Percentiles rank a stretch among this genome's conserved stretches.
These are phyloP conservation scores for Inonotus hispidus DNA, from an alignment of 1,284 basidiomycete genomes.

Conservation along the genomic window DNA sequence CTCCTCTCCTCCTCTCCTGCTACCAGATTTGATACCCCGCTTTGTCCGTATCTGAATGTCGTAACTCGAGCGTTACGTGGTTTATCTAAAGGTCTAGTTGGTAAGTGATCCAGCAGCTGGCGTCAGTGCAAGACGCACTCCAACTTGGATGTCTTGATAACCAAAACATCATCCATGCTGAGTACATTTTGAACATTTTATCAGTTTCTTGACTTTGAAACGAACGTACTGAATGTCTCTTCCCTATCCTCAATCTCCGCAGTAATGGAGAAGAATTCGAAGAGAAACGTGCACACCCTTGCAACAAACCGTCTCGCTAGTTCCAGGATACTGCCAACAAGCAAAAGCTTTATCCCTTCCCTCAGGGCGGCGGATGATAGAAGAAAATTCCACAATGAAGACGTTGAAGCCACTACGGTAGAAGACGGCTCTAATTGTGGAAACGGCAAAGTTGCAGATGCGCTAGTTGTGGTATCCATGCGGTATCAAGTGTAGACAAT, in stretches of 20 bases:
- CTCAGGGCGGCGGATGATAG: constrained; percentile 42
- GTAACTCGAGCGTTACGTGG: constrained; percentile 47
- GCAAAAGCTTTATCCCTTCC: constrained; percentile 61
- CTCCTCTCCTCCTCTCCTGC: constrained; percentile 33
- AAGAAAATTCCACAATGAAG: constrained; percentile 17
- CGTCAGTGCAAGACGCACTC: constrained; percentile 25
- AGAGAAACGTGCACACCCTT: constrained; percentile 37
- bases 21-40: constrained; percentile 30
- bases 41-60: constrained; percentile 36
- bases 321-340: constrained; percentile 58
- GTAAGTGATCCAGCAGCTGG: not conserved
- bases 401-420: no score
- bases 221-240: constrained; percentile 45
- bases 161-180: constrained; percentile 62
- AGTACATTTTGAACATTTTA: not conserved
- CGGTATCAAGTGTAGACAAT: no score
- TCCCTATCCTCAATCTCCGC: constrained; percentile 58
- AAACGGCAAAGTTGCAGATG: not conserved
- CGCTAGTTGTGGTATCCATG: no score
- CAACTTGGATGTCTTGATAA: constrained; percentile 48
- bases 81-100: constrained; percentile 27
- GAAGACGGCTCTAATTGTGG: not conserved
- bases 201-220: not conserved
- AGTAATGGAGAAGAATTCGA: constrained; percentile 56
- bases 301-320: constrained; percentile 42